Conservation (phyloP, 2,329 filamentous ascomycete genomes). For the Biscogniauxia mediterranea region DNA sequence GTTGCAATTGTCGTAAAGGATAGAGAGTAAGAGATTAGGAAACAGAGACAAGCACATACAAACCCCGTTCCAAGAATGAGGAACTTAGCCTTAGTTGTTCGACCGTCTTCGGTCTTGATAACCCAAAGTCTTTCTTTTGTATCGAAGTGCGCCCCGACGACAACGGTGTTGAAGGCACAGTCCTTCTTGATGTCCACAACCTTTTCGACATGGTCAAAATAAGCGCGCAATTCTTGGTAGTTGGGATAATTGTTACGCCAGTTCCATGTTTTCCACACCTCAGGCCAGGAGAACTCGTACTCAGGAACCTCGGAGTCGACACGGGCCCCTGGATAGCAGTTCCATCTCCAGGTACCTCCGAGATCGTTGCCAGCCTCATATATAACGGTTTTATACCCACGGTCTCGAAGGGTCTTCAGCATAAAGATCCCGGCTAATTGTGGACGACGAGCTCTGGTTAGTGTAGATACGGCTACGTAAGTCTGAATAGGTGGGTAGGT, state of each 20-base stretch:
- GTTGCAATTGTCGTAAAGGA: not conserved
- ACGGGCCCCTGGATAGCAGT: slow-evolving; percentile 52
- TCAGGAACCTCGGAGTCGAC: slow-evolving; percentile 54
- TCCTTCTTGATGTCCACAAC: slow-evolving; percentile 56
- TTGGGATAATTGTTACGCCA: slow-evolving; percentile 54
- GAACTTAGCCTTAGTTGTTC: slow-evolving; percentile 48
- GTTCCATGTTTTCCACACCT: slow-evolving; percentile 54
- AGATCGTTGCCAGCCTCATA: slow-evolving; percentile 52
- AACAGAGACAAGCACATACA: slow-evolving; percentile 32
- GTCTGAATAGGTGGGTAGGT: slow-evolving; percentile 30
- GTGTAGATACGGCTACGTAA: not conserved
- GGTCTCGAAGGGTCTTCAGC: slow-evolving; percentile 50
- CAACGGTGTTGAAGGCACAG: slow-evolving; percentile 54
- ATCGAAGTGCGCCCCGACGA: slow-evolving; percentile 52
- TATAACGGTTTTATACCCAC: slow-evolving; percentile 46
- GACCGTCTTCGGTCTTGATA: slow-evolving; percentile 50
- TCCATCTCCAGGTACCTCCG: slow-evolving; percentile 57
- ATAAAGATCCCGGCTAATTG: slow-evolving; percentile 44
- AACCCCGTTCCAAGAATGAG: slow-evolving; percentile 55
- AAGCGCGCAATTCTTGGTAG: slow-evolving; percentile 50
- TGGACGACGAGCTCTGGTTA: not conserved
- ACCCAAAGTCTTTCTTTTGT: slow-evolving; percentile 46
- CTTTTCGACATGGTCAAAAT: slow-evolving; percentile 60
- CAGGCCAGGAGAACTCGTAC: slow-evolving; percentile 53
- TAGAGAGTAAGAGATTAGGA: not conserved